phyloP scores from a whole-genome alignment of 148 eudicot genomes.

The Pharnaceum exiguum region DNA sequence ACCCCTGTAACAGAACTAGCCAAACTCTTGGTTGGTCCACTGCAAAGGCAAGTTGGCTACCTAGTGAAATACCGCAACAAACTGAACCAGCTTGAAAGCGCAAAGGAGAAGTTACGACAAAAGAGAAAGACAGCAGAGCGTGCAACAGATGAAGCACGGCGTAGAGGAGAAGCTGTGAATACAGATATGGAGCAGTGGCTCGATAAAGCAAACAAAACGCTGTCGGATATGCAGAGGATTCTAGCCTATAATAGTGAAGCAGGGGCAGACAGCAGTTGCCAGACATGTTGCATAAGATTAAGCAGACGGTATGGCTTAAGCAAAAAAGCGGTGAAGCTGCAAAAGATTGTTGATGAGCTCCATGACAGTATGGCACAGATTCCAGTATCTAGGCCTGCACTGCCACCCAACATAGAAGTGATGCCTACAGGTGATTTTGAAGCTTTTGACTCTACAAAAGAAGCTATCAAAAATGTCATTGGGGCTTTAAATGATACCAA shows the following conservation, averaged over 20 bases:
- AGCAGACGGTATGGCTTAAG: conserved; percentile 20
- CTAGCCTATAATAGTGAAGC: neutral
- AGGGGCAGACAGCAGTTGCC: neutral
- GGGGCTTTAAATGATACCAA: conserved; percentile 21
- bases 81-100: conserved; percentile 9
- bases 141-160: conserved; percentile 22
- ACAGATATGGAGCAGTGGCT: conserved; percentile 24
- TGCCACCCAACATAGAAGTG: conserved; percentile 18
- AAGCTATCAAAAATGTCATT: conserved; percentile 20
- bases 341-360: conserved; percentile 9
- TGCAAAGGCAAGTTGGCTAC: conserved; percentile 26
- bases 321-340: conserved; percentile 20
- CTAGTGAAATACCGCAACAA: conserved; percentile 16
- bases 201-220: conserved; percentile 9
- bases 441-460: conserved; percentile 29
- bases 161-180: conserved; percentile 24
- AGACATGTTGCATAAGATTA: conserved; percentile 13
- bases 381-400: conserved; percentile 23
- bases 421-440: conserved; percentile 16
- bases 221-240: conserved; percentile 8
- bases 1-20: conserved; percentile 26
- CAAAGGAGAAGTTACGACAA: conserved; percentile 12
- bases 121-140: conserved; percentile 1
- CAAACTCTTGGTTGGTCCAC: conserved; percentile 20
- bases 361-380: conserved; percentile 9